These are phyloP conservation scores for Psilocybe tampanensis DNA, from an alignment of 768 basidiomycete species.

Conservation along the genomic window DNA sequence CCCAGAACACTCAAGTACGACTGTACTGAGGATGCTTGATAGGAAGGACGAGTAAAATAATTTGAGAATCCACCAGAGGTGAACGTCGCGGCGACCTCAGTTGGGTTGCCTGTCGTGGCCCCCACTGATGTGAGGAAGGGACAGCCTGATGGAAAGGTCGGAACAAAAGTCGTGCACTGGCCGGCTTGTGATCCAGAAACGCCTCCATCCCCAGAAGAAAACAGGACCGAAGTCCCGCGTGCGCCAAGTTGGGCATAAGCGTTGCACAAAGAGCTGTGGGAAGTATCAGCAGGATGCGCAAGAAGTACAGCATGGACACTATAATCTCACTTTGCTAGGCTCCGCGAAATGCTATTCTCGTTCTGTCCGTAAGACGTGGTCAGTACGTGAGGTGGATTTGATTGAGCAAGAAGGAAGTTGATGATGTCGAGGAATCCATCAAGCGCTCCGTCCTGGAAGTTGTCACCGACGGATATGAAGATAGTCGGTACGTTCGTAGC, in stretches of 20 bases:
- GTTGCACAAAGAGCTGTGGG: constrained; percentile 36
- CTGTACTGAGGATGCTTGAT: constrained; percentile 41
- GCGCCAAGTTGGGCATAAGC: constrained; percentile 57
- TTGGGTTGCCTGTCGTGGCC: constrained; percentile 40
- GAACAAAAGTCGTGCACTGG: constrained; percentile 26
- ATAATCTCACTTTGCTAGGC: constrained; percentile 37
- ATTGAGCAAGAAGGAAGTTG: constrained; percentile 27
- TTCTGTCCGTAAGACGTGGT: constrained; percentile 46
- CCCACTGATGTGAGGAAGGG: constrained; percentile 55
- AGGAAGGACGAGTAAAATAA: constrained; percentile 34
- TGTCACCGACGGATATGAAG: constrained; percentile 35
- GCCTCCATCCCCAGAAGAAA: constrained; percentile 61
- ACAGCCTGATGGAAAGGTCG: constrained; percentile 36
- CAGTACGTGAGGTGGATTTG: constrained; percentile 38
- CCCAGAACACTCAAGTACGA: constrained; percentile 38
- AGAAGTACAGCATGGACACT: too few species aligned
- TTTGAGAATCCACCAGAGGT: constrained; percentile 54
- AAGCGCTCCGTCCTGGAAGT: constrained; percentile 28
- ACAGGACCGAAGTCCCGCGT: constrained; percentile 61
- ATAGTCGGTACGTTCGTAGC: constrained; percentile 34
- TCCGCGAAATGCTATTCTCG: constrained; percentile 37
- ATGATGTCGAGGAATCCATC: constrained; percentile 37
- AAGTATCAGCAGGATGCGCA: background rate
- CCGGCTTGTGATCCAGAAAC: constrained; percentile 36
- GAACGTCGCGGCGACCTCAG: constrained; percentile 44